phyloP scores from a whole-genome alignment of 2,329 filamentous ascomycete genomes.

The Aspergillus ustus region DNA sequence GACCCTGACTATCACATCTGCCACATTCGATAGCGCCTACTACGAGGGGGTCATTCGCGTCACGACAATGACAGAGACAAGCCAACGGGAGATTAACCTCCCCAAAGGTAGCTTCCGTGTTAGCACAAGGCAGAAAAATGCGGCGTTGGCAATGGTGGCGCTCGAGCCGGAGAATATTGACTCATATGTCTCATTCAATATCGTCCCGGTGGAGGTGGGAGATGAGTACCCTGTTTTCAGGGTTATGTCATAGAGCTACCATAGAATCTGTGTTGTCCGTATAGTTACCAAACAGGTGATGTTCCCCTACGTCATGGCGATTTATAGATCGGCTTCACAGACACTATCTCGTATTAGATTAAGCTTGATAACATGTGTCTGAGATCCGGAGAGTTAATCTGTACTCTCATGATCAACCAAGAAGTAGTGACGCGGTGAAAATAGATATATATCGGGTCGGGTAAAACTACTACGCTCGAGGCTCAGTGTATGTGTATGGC shows the following conservation, averaged over 20 bases:
- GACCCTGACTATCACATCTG: slow-evolving; percentile 6
- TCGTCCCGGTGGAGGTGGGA: slow-evolving; percentile 8
- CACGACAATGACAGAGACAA: slow-evolving; percentile 5
- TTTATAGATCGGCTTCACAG: no score
- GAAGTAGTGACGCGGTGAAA: no score
- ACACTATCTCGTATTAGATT: no score
- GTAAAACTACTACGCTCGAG: no score
- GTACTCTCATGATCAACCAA: no score
- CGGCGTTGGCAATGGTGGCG: slow-evolving; percentile 13
- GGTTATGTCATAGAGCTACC: slow-evolving; percentile 2
- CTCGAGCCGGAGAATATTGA: slow-evolving; percentile 17
- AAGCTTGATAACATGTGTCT: no score
- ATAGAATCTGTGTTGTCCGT: background rate
- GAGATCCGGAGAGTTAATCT: no score
- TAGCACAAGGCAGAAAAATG: slow-evolving; percentile 12
- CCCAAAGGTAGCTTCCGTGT: slow-evolving; percentile 10
- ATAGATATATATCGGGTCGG: no score
- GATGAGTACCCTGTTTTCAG: slow-evolving; percentile 11
- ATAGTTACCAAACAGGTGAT: no score
- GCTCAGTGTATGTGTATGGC: no score
- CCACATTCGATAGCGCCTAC: slow-evolving; percentile 5
- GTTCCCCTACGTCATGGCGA: no score
- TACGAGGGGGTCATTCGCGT: slow-evolving; percentile 14
- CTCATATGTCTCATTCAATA: slow-evolving; percentile 17
- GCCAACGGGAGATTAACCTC: background rate